These are phyloP conservation scores for Teunomyces lycoperdinae DNA, from an alignment of 805 yeast species.

Conservation along the genomic window DNA sequence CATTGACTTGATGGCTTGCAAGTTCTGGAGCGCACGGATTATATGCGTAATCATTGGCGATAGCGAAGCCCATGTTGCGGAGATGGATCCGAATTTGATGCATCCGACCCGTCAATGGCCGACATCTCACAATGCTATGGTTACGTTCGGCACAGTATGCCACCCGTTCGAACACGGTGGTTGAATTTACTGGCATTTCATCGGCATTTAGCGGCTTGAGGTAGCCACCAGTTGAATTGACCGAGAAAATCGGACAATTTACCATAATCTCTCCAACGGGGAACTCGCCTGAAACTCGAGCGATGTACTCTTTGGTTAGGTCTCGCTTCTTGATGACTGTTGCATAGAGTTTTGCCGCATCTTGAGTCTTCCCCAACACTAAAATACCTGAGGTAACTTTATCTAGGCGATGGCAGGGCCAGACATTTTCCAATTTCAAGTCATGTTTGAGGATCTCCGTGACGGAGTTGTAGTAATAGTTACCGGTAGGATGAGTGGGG, in stretches of 20 bases:
- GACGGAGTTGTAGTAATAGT: constrained; percentile 41
- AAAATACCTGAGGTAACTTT: constrained; percentile 51
- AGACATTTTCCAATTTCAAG: constrained; percentile 22
- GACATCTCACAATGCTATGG: constrained; percentile 47
- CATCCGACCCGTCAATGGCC: constrained; percentile 52
- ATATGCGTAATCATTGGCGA: constrained; percentile 67
- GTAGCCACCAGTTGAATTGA: constrained; percentile 33
- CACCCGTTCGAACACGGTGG: constrained; percentile 32
- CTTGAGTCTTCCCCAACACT: constrained; percentile 39
- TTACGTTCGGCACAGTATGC: constrained; percentile 22
- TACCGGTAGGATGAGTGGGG: constrained; percentile 54
- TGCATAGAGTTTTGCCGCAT: constrained; percentile 31
- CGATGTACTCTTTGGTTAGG: constrained; percentile 43
- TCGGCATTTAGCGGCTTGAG: constrained; percentile 23
- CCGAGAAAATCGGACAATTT: constrained; percentile 39
- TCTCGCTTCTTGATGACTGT: constrained; percentile 23
- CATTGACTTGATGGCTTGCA: constrained; percentile 12
- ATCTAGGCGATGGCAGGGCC: constrained; percentile 51
- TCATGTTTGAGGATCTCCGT: constrained; percentile 41
- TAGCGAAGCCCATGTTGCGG: constrained; percentile 57
- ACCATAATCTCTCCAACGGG: constrained; percentile 27
- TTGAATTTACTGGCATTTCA: constrained; percentile 26
- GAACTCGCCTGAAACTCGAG: constrained; percentile 42
- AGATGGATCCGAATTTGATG: constrained; percentile 59
- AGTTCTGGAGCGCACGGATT: constrained; percentile 13